Evolutionary conservation across 2,329 filamentous ascomycete species (phyloP), one percentile per base, ranked within the genome.

Genomic region (Fusarium domesticum): DNA sequence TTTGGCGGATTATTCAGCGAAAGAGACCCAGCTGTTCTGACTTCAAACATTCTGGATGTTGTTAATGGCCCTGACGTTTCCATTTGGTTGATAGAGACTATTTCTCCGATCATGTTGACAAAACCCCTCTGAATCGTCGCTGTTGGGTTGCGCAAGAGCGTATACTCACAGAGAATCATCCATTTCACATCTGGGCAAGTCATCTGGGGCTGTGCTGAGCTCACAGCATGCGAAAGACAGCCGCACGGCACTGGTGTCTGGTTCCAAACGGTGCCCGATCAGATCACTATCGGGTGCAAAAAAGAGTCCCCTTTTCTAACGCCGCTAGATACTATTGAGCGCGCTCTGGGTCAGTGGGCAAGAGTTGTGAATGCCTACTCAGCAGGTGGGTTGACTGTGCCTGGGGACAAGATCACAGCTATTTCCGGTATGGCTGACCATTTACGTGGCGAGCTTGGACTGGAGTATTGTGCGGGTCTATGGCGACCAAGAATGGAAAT

Each of bases 121-220:
- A 50, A 11, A 42, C 41, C 3, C 39, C 39, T 3, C 17, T 53
- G 4, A 48, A 51, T 10, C 31, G 36, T 0, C 39, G 48, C 10
- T 39, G 30, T 6, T 53, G 50, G 50, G 50, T 53, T 17, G 15
- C 35, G 1, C 48, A 53, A 16, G 50, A 53, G 18, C 47, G 50
- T 1, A 33, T 48, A 4, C 19, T 51, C 50, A 6, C 10, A 5
- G 3, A 44, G 50, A 11, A 48, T 53, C 25, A 37, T 48, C 10
- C 48, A 53, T 5, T 53, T 51, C 18, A 28, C 41, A 17, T 41
- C 35, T 2, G 37, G 45, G 5, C 50, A 53, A 23, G 39, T 46
- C 12, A 35, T 51, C 4, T 53, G 50, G 50, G 50, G 51, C 15
- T 53, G 48, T 4, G 17, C 18, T 6, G 44, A 48, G 5, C 33